Percentiles rank a stretch among this genome's conserved stretches.
These are phyloP conservation scores for Psidium guajava DNA, from an alignment of 345 rosid species.

Conservation along the genomic window DNA sequence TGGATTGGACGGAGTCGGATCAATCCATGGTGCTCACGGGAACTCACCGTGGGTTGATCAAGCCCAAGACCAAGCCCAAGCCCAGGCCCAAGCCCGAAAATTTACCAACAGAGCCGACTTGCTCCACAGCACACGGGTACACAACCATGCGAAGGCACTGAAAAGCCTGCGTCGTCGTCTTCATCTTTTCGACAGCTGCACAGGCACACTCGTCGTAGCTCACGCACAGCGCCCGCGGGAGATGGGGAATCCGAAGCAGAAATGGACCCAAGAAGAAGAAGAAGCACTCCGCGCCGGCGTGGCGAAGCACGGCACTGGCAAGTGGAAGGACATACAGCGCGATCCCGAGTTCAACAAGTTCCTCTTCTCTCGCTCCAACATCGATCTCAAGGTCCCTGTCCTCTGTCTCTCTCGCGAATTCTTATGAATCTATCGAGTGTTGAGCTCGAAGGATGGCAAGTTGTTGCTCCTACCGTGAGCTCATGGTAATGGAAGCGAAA, in stretches of 20 bases:
- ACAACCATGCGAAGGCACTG: neutral
- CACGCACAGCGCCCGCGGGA: neutral
- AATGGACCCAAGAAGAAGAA: slow-evolving; percentile 75
- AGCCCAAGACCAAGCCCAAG: neutral
- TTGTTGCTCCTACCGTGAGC: too few relatives aligned
- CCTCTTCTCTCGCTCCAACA: slow-evolving; percentile 55
- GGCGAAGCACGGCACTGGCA: slow-evolving; percentile 62
- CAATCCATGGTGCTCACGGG: neutral
- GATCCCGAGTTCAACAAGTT: slow-evolving; percentile 56
- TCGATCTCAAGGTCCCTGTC: slow-evolving; percentile 61
- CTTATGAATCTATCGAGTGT: neutral
- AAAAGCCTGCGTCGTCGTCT: neutral
- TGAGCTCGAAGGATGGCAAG: too few relatives aligned
- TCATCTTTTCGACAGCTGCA: neutral
- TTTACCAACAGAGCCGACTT: neutral
- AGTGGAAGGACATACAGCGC: slow-evolving; percentile 54
- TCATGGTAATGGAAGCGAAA: too few relatives aligned
- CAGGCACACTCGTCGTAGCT: neutral
- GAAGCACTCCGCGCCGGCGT: slow-evolving; percentile 62
- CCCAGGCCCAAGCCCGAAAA: neutral
- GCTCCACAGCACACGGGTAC: neutral
- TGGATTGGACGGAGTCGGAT: neutral
- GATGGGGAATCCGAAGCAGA: slow-evolving; percentile 63
- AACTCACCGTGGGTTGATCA: neutral
- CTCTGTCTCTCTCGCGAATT: neutral